Conservation (phyloP, 139 green algal species). For the Closterium sp. region DNA sequence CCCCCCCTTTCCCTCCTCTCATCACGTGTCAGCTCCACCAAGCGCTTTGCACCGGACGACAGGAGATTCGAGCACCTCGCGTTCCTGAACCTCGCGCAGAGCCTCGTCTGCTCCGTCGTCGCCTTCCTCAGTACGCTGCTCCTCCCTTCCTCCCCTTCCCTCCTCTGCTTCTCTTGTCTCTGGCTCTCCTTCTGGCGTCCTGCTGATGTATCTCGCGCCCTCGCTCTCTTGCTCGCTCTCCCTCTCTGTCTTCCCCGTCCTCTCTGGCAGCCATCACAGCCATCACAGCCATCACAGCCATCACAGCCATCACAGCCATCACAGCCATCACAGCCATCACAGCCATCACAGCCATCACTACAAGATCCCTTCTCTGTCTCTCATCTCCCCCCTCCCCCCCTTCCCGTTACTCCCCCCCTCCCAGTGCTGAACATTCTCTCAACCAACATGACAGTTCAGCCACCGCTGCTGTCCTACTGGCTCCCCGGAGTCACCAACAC, state of each 20-base stretch:
- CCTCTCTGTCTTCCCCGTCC: not conserved
- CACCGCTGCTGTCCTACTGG: conserved; percentile 72
- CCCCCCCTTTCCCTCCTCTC: not conserved
- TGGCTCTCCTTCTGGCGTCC: not conserved
- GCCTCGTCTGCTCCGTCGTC: conserved; percentile 78
- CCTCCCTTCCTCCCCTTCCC: not conserved
- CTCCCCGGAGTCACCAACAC: conserved; percentile 77
- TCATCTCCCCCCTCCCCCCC: not conserved
- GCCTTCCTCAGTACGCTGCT: conserved; percentile 57
- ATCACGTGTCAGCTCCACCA: conserved; percentile 61
- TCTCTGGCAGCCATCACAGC: too few species aligned
- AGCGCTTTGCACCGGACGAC: conserved; percentile 64
- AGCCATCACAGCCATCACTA: too few species aligned
- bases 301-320: too few species aligned
- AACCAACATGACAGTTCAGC: conserved; percentile 1
- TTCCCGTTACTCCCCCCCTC: too few species aligned
- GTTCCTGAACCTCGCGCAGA: conserved; percentile 82
- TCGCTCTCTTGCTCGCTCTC: not conserved
- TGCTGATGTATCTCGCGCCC: not conserved
- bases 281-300: too few species aligned
- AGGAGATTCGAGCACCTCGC: conserved; percentile 81
- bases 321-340: too few species aligned
- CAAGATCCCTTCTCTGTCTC: not conserved
- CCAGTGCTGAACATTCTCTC: conserved; percentile 20
- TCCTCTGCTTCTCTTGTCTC: not conserved